These are phyloP conservation scores for Monosporascus sp. DNA, from an alignment of 2,329 filamentous ascomycete genomes.

Conservation along the genomic window DNA sequence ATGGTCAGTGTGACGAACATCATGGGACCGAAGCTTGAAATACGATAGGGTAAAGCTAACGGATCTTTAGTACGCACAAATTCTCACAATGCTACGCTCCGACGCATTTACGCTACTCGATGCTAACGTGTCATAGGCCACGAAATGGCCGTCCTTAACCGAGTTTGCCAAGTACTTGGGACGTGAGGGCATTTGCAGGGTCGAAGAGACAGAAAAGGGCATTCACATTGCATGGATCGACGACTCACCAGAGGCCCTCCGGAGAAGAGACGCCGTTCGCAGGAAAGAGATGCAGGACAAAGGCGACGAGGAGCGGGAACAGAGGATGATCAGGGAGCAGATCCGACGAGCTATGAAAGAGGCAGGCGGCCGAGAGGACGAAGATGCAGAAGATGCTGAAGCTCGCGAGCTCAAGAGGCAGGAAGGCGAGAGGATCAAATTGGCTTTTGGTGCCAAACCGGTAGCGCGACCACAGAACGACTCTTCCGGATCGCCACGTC, in stretches of 20 bases:
- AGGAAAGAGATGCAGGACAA: slow-evolving; percentile 83
- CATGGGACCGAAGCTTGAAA: not conserved
- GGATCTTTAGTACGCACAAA: not conserved
- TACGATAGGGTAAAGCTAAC: not conserved
- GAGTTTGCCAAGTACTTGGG: slow-evolving; percentile 88
- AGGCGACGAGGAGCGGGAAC: slow-evolving; percentile 85
- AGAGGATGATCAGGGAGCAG: slow-evolving; percentile 76
- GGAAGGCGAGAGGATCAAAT: slow-evolving; percentile 70
- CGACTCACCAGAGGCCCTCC: slow-evolving; percentile 78
- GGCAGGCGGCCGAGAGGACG: slow-evolving; percentile 35
- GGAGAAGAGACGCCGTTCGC: slow-evolving; percentile 72
- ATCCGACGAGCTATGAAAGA: slow-evolving; percentile 67
- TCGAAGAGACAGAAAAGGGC: slow-evolving; percentile 85
- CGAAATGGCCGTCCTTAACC: slow-evolving; percentile 79
- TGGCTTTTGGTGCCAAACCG: slow-evolving; percentile 56
- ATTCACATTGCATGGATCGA: slow-evolving; percentile 88
- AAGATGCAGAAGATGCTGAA: slow-evolving; percentile 34
- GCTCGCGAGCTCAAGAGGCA: slow-evolving; percentile 50
- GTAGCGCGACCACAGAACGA: slow-evolving; percentile 13
- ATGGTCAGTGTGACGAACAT: slow-evolving; percentile 30
- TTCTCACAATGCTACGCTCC: not conserved
- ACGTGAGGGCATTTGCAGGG: slow-evolving; percentile 78
- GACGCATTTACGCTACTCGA: too few species aligned
- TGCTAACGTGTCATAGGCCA: slow-evolving; percentile 40
- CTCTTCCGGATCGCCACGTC: slow-evolving; percentile 8